Conservation (phyloP, 345 rosid species). For the Linum tenue region DNA sequence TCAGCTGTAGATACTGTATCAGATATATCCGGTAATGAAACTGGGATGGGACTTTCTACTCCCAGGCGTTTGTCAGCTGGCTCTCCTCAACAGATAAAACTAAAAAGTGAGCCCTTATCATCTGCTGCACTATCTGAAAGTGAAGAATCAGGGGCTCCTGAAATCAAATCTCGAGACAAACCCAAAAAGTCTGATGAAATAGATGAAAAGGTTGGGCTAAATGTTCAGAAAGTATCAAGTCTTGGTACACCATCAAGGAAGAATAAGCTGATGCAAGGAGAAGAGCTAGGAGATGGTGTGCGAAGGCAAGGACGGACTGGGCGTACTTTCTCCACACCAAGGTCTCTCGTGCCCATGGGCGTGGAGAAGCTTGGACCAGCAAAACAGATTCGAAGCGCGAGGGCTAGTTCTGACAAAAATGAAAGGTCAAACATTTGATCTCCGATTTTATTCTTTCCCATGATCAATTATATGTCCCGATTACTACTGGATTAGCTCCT, state of each 20-base stretch:
- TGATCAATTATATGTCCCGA: neutral
- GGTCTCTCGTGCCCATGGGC: constrained; percentile 49
- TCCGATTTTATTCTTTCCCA: constrained; percentile 3
- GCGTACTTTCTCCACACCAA: constrained; percentile 50
- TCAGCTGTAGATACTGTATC: constrained; percentile 50
- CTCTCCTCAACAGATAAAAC: constrained; percentile 75
- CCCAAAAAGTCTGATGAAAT: constrained; percentile 60
- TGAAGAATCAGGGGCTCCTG: constrained; percentile 80
- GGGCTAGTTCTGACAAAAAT: constrained; percentile 55
- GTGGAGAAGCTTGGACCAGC: constrained; percentile 46
- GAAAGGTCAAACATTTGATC: constrained; percentile 49
- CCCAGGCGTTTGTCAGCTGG: constrained; percentile 46
- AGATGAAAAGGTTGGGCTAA: constrained; percentile 50
- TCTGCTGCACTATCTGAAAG: constrained; percentile 77
- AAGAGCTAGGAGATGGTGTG: constrained; percentile 66
- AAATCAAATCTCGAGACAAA: constrained; percentile 62
- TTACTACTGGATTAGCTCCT: neutral
- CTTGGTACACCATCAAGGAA: constrained; percentile 56
- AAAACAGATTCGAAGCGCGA: constrained; percentile 76
- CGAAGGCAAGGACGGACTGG: constrained; percentile 87
- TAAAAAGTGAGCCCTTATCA: constrained; percentile 63
- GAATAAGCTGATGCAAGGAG: constrained; percentile 54
- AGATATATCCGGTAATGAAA: constrained; percentile 59
- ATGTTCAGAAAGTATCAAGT: constrained; percentile 53
- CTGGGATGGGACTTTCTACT: constrained; percentile 40